Evolutionary conservation across 768 basidiomycete species (phyloP), one percentile per base, ranked within the genome.

Genomic region (Russula earlei): DNA sequence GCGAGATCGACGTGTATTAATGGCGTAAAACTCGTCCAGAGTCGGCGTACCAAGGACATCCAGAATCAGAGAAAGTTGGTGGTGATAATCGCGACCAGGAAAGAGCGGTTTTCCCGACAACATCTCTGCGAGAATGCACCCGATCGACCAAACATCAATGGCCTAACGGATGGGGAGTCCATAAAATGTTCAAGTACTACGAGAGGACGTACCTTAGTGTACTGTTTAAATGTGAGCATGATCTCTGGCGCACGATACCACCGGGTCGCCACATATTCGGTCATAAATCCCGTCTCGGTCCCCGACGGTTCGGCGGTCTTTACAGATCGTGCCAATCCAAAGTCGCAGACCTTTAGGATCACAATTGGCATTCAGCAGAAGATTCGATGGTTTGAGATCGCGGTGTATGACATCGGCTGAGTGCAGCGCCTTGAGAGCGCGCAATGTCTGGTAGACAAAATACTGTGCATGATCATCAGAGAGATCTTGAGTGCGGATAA

Each of bases 241-340:
- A 99, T 94, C 69, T 99, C 96, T 0, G 96, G 96, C 0, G 96
- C 96, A 36, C 96, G 84, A 67, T 98, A 99, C 96, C 96, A 99
- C 63, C 96, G 78, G 24, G 96, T 98, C 2, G 96, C 95, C 47
- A 99, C 96, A 66, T 94, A 95, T 82, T 92, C 90, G 1, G 91
- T 95, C 91, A 94, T 92, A 74, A 92, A 93, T 5, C 84, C 84
- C 6, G 79, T 88, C 64, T 89, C 87, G 7, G 86, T 89, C 22
- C 87, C 88, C 14, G 84, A 85, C 0, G 87, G 85, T 67, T 89
- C 87, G 5, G 88, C 87, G 4, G 88, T 90, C 71, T 80, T 87
- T 40, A 90, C 87, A 10, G 86, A 88, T n/a, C 93, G 80, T 1
- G 92, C 92, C 34, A 96, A 78, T 49, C 96, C 96, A 68, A 98